Evolutionary conservation across 2,329 filamentous ascomycete species (phyloP), one percentile per base, ranked within the genome.

Genomic region (Penicillium sp.): DNA sequence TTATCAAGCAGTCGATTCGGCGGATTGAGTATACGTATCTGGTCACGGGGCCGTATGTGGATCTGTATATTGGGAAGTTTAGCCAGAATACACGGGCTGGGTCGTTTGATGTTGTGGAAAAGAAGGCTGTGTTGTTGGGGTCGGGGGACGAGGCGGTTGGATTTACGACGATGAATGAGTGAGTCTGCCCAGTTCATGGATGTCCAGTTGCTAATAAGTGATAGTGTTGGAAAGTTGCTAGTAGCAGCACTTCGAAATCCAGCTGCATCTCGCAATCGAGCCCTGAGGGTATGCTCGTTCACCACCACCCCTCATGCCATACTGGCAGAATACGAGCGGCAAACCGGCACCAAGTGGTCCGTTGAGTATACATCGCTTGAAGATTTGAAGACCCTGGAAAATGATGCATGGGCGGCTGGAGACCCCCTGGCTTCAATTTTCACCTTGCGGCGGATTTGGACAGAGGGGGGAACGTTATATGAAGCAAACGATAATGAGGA

Each of bases 161-260:
- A 30, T 82, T 91, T 64, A 89, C 85, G 2, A 87, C 84, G 1
- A 89, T 89, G 83, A 74, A 77, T 18, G 88, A 91, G 85, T 87
- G 72, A 74, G 83, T 78, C 24, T 45, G 40, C n/a, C n/a, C n/a
- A n/a, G n/a, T n/a, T n/a, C n/a, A n/a, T n/a, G n/a, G n/a, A n/a
- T 18, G 7, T 28, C 4, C 26, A 28, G 26, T 28, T 8, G 8
- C 26, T 28, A n/a, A 52, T 47, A 14, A 28, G 5, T 24, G 51
- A 40, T 59, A 86, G 83, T 63, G 86, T 90, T 9, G 87, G 87
- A 4, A 84, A 81, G 56, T 78, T 87, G 20, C 78, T 90, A 1
- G 82, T 84, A 1, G 83, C 83, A 0, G 80, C 85, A 0, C 76
- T 90, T 14, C 76, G 75, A 12, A 81, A 85, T 57, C 82, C 83